These are phyloP conservation scores for Hysterangium stoloniferum DNA, from an alignment of 768 basidiomycete genomes.

Conservation along the genomic window DNA sequence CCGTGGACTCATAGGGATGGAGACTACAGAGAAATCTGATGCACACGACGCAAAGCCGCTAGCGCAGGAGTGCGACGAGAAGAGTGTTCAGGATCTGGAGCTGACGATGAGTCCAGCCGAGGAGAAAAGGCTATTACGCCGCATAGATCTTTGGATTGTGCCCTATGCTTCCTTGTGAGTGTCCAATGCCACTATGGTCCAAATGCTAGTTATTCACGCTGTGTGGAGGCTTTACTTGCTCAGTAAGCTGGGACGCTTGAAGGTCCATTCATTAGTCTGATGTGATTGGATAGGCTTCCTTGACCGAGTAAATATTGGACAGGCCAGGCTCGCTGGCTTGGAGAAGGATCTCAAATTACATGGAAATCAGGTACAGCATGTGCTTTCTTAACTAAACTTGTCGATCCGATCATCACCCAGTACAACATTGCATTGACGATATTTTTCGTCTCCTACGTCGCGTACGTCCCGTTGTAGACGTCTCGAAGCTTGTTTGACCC, in stretches of 20 bases:
- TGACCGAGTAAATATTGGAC: slow-evolving; percentile 22
- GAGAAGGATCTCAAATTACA: slow-evolving; percentile 15
- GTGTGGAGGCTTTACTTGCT: slow-evolving; percentile 9
- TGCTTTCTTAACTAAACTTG: background rate
- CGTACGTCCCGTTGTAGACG: slow-evolving; percentile 16
- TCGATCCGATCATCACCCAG: background rate
- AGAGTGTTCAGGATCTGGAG: background rate
- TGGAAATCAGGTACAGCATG: slow-evolving; percentile 12
- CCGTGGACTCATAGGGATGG: no score
- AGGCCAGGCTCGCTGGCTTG: slow-evolving; percentile 16
- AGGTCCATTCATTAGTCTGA: background rate
- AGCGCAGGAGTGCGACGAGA: no score
- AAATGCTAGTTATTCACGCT: background rate
- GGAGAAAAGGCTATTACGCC: slow-evolving; percentile 15
- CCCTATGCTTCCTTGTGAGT: slow-evolving; percentile 11
- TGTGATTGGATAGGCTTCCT: slow-evolving; percentile 10
- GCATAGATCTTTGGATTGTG: slow-evolving; percentile 12
- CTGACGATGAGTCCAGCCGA: slow-evolving; percentile 8
- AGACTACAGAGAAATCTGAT: no score
- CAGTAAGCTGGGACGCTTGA: slow-evolving; percentile 8
- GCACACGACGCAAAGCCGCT: no score
- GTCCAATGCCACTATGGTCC: background rate
- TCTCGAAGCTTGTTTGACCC: slow-evolving; percentile 5
- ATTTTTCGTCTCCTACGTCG: slow-evolving; percentile 26
- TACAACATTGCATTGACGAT: slow-evolving; percentile 14